phyloP scores from a whole-genome alignment of 768 basidiomycete genomes.

The Termitomyces sp. region DNA sequence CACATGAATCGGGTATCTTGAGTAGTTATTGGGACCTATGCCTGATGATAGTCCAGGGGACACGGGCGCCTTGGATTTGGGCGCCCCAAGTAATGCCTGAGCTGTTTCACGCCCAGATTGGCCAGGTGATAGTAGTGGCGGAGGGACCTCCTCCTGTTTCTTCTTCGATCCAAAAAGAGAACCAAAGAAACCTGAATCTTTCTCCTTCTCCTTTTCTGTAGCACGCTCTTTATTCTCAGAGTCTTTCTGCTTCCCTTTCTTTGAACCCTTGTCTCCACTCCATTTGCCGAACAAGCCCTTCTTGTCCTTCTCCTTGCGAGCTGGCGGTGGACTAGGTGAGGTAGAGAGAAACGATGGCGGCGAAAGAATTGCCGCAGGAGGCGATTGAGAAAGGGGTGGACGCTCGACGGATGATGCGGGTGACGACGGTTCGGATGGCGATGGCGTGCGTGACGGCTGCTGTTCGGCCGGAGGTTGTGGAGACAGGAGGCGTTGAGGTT shows the following conservation, averaged over 20 bases:
- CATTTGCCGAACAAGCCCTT: conserved; percentile 67
- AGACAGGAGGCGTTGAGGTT: conserved; percentile 54
- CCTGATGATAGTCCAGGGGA: conserved; percentile 54
- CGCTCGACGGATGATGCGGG: conserved; percentile 26
- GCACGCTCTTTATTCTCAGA: conserved; percentile 24
- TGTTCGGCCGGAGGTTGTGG: conserved; percentile 37
- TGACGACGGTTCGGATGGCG: conserved; percentile 40
- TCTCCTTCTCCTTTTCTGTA: conserved; percentile 54
- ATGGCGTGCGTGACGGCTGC: conserved; percentile 56
- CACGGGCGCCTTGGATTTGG: conserved; percentile 72
- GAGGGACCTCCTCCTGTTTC: conserved; percentile 64
- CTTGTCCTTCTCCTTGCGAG: conserved; percentile 72
- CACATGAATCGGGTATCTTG: conserved; percentile 97
- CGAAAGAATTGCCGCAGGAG: conserved; percentile 13
- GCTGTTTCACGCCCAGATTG: conserved; percentile 82
- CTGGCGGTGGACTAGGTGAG: conserved; percentile 31
- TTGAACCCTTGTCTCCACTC: conserved; percentile 63
- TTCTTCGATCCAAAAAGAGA: conserved; percentile 90
- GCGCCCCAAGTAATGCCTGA: conserved; percentile 79
- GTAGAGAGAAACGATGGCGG: conserved; percentile 31
- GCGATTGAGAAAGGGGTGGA: conserved; percentile 26
- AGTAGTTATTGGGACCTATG: conserved; percentile 44
- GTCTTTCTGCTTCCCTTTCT: conserved; percentile 39
- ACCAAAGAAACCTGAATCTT: conserved; percentile 87
- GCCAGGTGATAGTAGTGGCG: conserved; percentile 27